Evolutionary conservation across 2,329 filamentous ascomycete species (phyloP).

Genomic region (Ophiostoma novo-ulmi): DNA sequence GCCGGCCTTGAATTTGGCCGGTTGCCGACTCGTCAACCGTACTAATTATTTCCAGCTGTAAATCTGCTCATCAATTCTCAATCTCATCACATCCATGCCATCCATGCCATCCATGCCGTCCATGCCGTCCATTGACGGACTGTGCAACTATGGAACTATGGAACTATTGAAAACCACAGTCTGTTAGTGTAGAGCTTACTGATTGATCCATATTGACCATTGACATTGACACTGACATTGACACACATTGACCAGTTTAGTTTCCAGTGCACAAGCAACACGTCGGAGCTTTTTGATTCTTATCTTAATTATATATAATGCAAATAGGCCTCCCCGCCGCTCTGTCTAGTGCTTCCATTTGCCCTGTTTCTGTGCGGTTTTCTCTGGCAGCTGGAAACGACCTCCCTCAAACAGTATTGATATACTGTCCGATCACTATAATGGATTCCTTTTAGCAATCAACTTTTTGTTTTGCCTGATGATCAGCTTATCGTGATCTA

Average conservation of each 20-base stretch:
- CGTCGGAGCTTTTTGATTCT: neutral
- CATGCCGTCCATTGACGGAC: neutral
- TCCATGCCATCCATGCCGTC: neutral
- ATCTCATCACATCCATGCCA: neutral
- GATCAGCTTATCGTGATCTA: neutral
- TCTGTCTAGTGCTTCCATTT: neutral
- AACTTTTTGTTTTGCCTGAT: neutral
- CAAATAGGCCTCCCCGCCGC: neutral
- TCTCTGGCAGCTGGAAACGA: neutral
- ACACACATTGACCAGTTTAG: too few relatives aligned
- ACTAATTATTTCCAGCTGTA: neutral
- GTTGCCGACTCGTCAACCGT: neutral
- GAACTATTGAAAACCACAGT: neutral
- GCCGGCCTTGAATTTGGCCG: slow-evolving; percentile 5
- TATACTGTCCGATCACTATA: neutral
- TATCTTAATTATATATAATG: neutral
- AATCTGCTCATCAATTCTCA: too few relatives aligned
- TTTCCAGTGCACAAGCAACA: neutral
- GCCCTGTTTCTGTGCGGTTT: neutral
- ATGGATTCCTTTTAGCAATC: neutral
- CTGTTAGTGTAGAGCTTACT: neutral
- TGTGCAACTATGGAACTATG: too few relatives aligned
- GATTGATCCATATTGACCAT: neutral
- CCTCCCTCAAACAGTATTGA: neutral
- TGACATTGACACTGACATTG: too few relatives aligned